These are phyloP conservation scores for Niebla homalea DNA, from an alignment of 495 filamentous ascomycete species.

Conservation along the genomic window DNA sequence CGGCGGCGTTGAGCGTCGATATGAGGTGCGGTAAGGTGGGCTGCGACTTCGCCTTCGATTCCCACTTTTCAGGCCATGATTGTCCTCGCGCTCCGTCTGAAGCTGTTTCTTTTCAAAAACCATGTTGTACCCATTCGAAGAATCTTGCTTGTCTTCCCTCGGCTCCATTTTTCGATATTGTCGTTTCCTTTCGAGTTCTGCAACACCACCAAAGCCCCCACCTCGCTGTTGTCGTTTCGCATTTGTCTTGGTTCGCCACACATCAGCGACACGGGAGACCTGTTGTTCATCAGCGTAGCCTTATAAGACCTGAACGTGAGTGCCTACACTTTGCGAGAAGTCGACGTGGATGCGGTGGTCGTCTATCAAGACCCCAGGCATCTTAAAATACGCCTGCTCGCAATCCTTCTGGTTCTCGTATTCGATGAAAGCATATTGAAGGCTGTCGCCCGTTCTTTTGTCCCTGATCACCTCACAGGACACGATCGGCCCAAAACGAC, in stretches of 20 bases:
- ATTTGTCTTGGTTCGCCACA: slow-evolving; percentile 82
- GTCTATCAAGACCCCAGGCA: slow-evolving; percentile 92
- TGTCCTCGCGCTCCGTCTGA: slow-evolving; percentile 19
- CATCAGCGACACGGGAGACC: slow-evolving; percentile 76
- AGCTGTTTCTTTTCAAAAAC: slow-evolving; percentile 68
- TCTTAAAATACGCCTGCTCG: slow-evolving; percentile 95
- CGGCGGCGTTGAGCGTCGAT: slow-evolving; percentile 6
- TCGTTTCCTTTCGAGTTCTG: slow-evolving; percentile 71
- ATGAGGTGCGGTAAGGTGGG: slow-evolving; percentile 23
- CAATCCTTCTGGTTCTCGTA: slow-evolving; percentile 85
- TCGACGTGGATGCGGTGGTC: slow-evolving; percentile 97
- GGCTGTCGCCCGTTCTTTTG: slow-evolving; percentile 80
- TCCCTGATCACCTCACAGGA: slow-evolving; percentile 96
- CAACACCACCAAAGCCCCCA: slow-evolving; percentile 85
- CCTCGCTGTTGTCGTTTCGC: slow-evolving; percentile 54
- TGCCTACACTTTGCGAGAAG: slow-evolving; percentile 79
- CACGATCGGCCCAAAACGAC: slow-evolving; percentile 87
- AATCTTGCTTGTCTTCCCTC: slow-evolving; percentile 24
- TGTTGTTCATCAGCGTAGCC: slow-evolving; percentile 14
- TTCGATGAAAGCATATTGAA: slow-evolving; percentile 97
- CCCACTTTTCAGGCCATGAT: slow-evolving; percentile 6
- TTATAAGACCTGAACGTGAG: too few relatives aligned
- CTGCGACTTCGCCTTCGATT: slow-evolving; percentile 33
- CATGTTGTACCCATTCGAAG: slow-evolving; percentile 52
- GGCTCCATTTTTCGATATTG: slow-evolving; percentile 71